Evolutionary conservation across 163 green algal species (phyloP).

Genomic region (Chloroidium sp.): DNA sequence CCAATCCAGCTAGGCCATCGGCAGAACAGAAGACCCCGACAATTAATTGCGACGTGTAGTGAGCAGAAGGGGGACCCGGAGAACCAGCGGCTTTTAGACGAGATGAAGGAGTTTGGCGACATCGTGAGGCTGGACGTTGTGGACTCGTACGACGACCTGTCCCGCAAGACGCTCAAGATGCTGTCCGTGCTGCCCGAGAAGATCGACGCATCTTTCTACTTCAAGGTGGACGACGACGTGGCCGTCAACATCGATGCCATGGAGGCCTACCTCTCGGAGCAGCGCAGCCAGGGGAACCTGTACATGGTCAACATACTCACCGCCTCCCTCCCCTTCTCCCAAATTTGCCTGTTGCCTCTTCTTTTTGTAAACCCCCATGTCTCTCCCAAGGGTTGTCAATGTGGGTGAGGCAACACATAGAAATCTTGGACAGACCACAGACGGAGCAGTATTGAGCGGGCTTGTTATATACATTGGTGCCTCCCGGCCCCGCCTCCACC

Average conservation of each 20-base stretch:
- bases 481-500: too few species aligned
- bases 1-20: too few species aligned
- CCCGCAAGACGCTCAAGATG: constrained; percentile 41
- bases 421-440: too few species aligned
- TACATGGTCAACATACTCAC: constrained; percentile 37
- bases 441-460: too few species aligned
- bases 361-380: too few species aligned
- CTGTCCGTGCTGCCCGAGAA: constrained; percentile 30
- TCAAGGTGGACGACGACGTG: constrained; percentile 57
- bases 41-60: constrained; percentile 6
- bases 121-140: constrained; percentile 41
- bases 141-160: constrained; percentile 43
- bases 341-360: too few species aligned
- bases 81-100: constrained; percentile 24
- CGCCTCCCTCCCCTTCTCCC: too few species aligned
- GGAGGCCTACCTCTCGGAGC: constrained; percentile 28
- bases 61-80: constrained; percentile 35
- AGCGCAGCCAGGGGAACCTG: constrained; percentile 41
- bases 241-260: constrained; percentile 44
- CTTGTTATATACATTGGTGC: too few species aligned
- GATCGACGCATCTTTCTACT: constrained; percentile 51
- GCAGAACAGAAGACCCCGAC: not conserved
- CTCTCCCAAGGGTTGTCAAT: too few species aligned
- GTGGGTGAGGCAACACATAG: too few species aligned
- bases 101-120: constrained; percentile 40